Base-by-base conservation (phyloP, 495 filamentous ascomycete genomes). In the Penicillium tannophilum region DNA sequence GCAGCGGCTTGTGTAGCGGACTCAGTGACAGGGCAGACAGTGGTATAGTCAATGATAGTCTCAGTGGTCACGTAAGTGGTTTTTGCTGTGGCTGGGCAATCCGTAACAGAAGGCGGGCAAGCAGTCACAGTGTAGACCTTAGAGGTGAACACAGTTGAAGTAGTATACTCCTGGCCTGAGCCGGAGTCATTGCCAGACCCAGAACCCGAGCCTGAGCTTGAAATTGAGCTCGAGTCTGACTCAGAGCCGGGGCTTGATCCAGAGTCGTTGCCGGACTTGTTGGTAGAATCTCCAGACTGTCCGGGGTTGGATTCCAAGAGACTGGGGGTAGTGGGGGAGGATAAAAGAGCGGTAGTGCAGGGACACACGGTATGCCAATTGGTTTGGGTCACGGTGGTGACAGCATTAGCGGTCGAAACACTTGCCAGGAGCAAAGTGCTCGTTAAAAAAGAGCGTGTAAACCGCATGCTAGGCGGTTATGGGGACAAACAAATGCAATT, bases 11-110 rank as follows among this genome's bases (percentile, higher is more conserved):
- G 20, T 10, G 44, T 47, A 24, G 44, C 44, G 5, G 39, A n/a
- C 39, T 41, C 39, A 9, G 44, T 47, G 9, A 47, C 19, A 12
- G 44, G 44, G 14, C 44, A 47, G 19, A 47, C 24, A 47, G 44
- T 47, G 20, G 44, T 47, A 47, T 47, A 47, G 14, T 47, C 44
- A 47, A 47, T 28, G 24, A 47, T 24, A 28, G 44, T 47, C 7
- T 47, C 44, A 6, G 44, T 47, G 16, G 44, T 47, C 19, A 47
- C 20, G 20, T 47, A 47, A 47, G 44, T 47, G 9, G 44, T 12
- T n/a, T 28, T 47, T 12, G 20, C 44, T 8, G 44, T 23, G 44
- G 44, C 44, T 28, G 44, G 44, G 16, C 44, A 47, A 47, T 47
- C 44, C 44, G 20, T 47, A 5, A 47, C 44, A n/a, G 24, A 24